phyloP scores from a whole-genome alignment of 2,329 filamentous ascomycete genomes.

The Fusarium denticulatum region DNA sequence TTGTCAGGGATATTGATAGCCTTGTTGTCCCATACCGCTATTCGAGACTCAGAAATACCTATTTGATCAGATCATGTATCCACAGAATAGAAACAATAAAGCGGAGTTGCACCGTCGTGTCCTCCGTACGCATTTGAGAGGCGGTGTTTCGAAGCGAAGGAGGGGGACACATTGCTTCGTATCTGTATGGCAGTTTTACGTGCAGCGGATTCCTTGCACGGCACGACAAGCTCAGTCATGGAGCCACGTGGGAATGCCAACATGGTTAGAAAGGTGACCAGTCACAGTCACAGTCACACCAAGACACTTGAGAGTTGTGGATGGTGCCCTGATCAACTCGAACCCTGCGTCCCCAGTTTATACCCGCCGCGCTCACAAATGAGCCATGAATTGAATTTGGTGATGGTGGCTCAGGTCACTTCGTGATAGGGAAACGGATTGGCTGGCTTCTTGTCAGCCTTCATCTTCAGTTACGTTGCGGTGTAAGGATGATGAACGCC shows the following conservation, averaged over 20 bases:
- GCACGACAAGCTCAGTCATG: slow-evolving; percentile 31
- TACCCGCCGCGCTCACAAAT: slow-evolving; percentile 8
- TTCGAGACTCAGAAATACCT: not conserved
- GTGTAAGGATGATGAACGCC: slow-evolving; percentile 23
- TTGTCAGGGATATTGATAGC: not conserved
- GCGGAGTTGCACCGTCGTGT: not conserved
- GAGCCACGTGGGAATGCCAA: slow-evolving; percentile 42
- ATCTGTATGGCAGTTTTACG: slow-evolving; percentile 33
- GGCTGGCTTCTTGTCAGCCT: not conserved
- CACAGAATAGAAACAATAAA: slow-evolving; percentile 2
- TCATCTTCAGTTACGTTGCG: slow-evolving; percentile 6
- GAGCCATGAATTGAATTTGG: slow-evolving; percentile 15
- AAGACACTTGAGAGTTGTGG: not conserved
- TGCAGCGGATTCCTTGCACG: slow-evolving; percentile 23
- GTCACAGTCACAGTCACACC: slow-evolving; percentile 21
- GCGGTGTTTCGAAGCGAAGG: slow-evolving; percentile 8
- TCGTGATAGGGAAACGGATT: slow-evolving; percentile 1
- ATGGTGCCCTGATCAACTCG: not conserved
- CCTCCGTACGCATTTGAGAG: not conserved
- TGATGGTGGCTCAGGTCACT: slow-evolving; percentile 11
- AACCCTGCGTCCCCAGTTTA: not conserved
- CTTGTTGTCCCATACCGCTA: not conserved
- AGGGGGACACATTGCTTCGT: not conserved
- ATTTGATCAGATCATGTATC: slow-evolving; percentile 17
- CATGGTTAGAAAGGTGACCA: slow-evolving; percentile 37